Evolutionary conservation across 1,139 yeast species (phyloP), one percentile per base, ranked within the genome.

Genomic region (Suhomyces chickasaworum): DNA sequence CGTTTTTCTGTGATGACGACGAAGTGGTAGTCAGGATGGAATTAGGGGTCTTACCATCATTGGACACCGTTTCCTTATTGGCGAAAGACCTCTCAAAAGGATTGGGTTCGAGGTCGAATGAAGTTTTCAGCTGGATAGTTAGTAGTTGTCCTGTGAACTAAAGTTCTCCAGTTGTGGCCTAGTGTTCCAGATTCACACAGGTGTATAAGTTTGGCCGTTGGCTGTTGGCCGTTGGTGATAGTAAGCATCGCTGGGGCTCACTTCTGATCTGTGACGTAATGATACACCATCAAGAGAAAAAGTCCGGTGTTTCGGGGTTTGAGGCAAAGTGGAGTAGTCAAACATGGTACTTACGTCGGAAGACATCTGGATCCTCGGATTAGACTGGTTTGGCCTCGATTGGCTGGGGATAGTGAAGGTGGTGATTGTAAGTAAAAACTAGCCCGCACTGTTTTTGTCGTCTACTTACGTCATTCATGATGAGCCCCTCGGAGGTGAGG

Each of bases 21-120:
- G 40, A 46, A 35, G 36, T 34, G 25, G 47, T 25, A 16, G 39
- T 37, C 32, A 32, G 45, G 21, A 32, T 23, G 31, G 48, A 30
- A 32, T 36, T 36, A 33, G 49, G 30, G 16, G 40, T 42, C 27
- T 42, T 45, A 22, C 41, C 43, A 18, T 13, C 44, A 38, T 30
- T 42, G 15, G 27, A 34, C 17, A 35, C 38, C n/a, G 44, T 31
- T 30, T 39, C 42, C 46, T 81, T 84, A 30, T 71, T 58, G 29
- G 97, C 97, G 69, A 93, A 93, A 41, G 97, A 89, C 63, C 86
- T 85, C 66, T 93, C 99, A 61, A 93, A 93, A 2, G 98, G 99
- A 60, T 93, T 93, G 4, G 95, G 97, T 64, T 93, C 99, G 53
- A 90, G 71, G 52, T 86, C 95, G 61, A 89, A 81, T 36, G 78